Percentiles rank a stretch among this genome's conserved stretches.
Conservation (phyloP, 192 early-diverging fungal genomes). For the Gorgonomyces haynaldii region DNA sequence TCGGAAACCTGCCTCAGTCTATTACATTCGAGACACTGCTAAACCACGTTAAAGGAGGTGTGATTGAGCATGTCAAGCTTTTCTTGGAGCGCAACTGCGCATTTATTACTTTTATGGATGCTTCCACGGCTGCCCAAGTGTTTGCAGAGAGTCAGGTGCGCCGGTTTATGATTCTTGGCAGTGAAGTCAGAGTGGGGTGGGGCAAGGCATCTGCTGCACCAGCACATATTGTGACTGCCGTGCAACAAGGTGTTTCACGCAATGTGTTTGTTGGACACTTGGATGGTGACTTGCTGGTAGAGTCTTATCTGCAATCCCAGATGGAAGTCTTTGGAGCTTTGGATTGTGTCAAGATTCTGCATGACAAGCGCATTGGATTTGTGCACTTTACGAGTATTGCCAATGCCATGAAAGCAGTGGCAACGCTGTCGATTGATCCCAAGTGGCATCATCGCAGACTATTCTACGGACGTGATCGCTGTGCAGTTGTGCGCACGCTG, state of each 20-base stretch:
- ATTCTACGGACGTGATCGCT: constrained; percentile 79
- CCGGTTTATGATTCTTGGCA: constrained; percentile 38
- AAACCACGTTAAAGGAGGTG: constrained; percentile 57
- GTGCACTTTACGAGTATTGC: constrained; percentile 64
- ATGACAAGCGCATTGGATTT: constrained; percentile 72
- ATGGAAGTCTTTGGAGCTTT: constrained; percentile 58
- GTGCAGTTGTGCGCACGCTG: constrained; percentile 30
- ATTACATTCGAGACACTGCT: constrained; percentile 52
- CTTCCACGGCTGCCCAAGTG: constrained; percentile 48
- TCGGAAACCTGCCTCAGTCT: constrained; percentile 62
- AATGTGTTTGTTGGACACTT: constrained; percentile 74
- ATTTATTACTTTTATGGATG: constrained; percentile 71
- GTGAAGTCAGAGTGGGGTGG: constrained; percentile 66
- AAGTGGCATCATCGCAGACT: constrained; percentile 49
- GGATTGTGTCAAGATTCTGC: constrained; percentile 58
- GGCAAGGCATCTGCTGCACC: constrained; percentile 49
- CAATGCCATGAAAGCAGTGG: constrained; percentile 65
- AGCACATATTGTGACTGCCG: constrained; percentile 40
- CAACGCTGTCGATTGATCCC: constrained; percentile 39
- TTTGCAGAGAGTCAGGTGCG: constrained; percentile 37
- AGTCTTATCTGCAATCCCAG: constrained; percentile 28
- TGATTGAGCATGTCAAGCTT: constrained; percentile 56
- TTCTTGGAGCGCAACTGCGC: constrained; percentile 68
- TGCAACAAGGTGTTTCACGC: constrained; percentile 58
- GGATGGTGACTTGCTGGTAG: constrained; percentile 49